These are phyloP conservation scores for Apiospora rasikravindrae DNA, from an alignment of 2,329 filamentous ascomycete genomes.

Conservation along the genomic window DNA sequence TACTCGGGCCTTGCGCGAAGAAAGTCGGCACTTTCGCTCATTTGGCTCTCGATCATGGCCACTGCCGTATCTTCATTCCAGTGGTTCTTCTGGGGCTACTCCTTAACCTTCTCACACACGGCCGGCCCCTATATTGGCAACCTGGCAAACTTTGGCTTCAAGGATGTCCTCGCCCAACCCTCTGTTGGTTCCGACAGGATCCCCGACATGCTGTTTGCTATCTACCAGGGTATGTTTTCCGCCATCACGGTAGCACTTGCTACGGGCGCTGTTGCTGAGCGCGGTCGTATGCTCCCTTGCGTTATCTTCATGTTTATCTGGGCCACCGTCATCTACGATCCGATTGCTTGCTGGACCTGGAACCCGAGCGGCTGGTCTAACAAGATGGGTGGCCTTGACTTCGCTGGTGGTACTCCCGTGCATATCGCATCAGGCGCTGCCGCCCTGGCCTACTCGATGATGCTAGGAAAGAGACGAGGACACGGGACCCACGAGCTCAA, in stretches of 20 bases:
- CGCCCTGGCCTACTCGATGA: conserved; percentile 83
- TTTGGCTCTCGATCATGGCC: conserved; percentile 91
- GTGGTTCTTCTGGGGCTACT: conserved; percentile 96
- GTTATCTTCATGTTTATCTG: conserved; percentile 94
- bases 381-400: conserved; percentile 82
- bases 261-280: conserved; percentile 83
- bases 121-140: conserved; percentile 79
- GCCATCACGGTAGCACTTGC: conserved; percentile 85
- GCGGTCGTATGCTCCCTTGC: conserved; percentile 86
- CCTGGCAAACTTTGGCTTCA: conserved; percentile 80
- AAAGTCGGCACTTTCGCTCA: conserved; percentile 86
- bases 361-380: conserved; percentile 82
- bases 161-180: conserved; percentile 74
- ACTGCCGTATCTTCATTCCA: conserved; percentile 84
- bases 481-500: conserved; percentile 89
- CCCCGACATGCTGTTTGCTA: conserved; percentile 82
- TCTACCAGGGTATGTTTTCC: conserved; percentile 90
- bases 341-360: conserved; percentile 96
- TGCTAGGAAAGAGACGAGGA: conserved; percentile 84
- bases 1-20: conserved; percentile 88
- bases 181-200: conserved; percentile 76
- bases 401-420: conserved; percentile 88
- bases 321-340: conserved; percentile 88
- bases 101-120: conserved; percentile 79
- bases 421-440: conserved; percentile 85